Conservation (phyloP, 495 filamentous ascomycete genomes). For the Penicillium angulare region DNA sequence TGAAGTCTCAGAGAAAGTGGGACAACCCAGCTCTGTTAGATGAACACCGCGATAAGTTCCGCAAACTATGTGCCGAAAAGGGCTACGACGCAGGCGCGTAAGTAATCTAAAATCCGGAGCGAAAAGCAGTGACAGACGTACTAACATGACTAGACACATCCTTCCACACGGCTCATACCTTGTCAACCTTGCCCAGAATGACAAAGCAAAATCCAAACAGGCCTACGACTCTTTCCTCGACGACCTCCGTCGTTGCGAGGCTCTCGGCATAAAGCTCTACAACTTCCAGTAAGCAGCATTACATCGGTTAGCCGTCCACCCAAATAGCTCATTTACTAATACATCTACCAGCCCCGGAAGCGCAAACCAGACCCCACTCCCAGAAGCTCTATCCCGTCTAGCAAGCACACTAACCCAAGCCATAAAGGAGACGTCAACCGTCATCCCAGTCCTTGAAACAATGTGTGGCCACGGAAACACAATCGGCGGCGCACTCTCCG, state of each 20-base stretch:
- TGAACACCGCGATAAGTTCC: constrained; percentile 67
- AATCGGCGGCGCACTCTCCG: constrained; percentile 80
- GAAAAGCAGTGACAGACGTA: not conserved
- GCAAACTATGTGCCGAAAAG: constrained; percentile 61
- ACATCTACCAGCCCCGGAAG: constrained; percentile 64
- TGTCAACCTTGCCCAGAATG: constrained; percentile 87
- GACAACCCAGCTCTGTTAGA: constrained; percentile 72
- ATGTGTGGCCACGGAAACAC: constrained; percentile 91
- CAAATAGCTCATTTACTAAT: not conserved
- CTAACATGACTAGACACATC: constrained; percentile 52
- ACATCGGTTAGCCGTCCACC: no score
- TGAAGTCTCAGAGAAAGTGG: constrained; percentile 97
- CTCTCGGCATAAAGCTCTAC: constrained; percentile 84
- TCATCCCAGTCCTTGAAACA: constrained; percentile 85
- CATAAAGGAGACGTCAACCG: constrained; percentile 68
- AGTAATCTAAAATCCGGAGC: constrained; percentile 6
- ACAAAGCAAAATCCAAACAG: constrained; percentile 76
- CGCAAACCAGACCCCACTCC: constrained; percentile 61
- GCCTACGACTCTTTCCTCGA: constrained; percentile 85
- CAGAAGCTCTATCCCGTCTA: constrained; percentile 72
- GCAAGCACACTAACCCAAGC: constrained; percentile 77
- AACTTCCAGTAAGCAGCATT: constrained; percentile 81
- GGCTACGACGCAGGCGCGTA: constrained; percentile 65
- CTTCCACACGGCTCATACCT: constrained; percentile 95
- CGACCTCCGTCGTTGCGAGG: constrained; percentile 83